Evolutionary conservation across 305 asterid genomes (phyloP), one percentile per base, ranked within the genome.

Genomic region (Fraxinus latifolia): DNA sequence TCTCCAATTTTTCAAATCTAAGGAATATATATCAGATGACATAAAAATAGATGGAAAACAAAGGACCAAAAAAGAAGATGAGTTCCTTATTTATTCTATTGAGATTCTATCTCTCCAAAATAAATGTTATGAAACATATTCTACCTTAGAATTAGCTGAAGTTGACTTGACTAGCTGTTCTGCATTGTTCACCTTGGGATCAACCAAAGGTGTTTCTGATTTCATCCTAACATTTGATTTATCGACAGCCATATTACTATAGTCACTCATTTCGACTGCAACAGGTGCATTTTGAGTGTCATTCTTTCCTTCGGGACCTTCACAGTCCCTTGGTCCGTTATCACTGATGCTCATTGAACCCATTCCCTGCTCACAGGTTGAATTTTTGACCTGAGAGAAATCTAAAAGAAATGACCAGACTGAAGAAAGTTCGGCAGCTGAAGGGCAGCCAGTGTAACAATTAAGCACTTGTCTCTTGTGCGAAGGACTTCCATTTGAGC

Each of bases 391-490:
- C 25, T 86, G 75, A 80, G 89, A 85, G 34, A 79, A 78, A 72
- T 89, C 91, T 4, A 83, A 78, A 39, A 89, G 82, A 84, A 90
- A 91, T 33, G 92, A 84, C 95, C 95, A 91, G 25, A 87, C 89
- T 29, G 83, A 79, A 21, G 92, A 86, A 74, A 91, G 92, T 74
- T 90, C 95, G 19, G 88, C 80, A 15, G 92, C 89, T 1, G 93
- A 90, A 82, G 95, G 95, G 50, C 93, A 90, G 50, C 89, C 95
- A 37, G 92, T 82, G 83, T 89, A 91, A 87, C 91, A 89, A 82
- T 77, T 84, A 82, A 91, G 91, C 37, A 90, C 82, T 84, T 89
- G 89, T 76, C 87, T 88, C 83, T 86, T 90, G 76, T 89, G 93
- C 14, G 85, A 68, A 17, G 90, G 87, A 32, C 85, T 84, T n/a